These are phyloP conservation scores for Xanthoconium stramineum DNA, from an alignment of 768 basidiomycete species.

Conservation along the genomic window DNA sequence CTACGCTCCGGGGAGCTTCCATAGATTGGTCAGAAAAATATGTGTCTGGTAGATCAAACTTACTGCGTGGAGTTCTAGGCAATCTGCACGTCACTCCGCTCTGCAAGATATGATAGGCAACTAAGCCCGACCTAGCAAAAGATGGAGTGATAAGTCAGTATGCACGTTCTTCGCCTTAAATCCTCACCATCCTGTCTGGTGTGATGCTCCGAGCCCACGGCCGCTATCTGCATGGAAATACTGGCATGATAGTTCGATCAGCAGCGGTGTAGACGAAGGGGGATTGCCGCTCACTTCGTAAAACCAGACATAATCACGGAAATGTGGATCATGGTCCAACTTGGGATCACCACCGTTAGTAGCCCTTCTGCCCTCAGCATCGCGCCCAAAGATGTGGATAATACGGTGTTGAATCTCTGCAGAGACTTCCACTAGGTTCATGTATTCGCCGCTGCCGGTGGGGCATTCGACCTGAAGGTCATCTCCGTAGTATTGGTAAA, in stretches of 20 bases:
- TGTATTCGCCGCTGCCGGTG: conserved; percentile 94
- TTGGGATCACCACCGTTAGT: conserved; percentile 88
- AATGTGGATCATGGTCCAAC: conserved; percentile 89
- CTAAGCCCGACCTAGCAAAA: conserved; percentile 70
- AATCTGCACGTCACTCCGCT: conserved; percentile 85
- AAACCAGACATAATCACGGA: conserved; percentile 96
- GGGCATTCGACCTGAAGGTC: conserved; percentile 94
- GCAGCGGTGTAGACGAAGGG: neutral
- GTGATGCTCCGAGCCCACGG: conserved; percentile 91
- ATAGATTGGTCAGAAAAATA: conserved; percentile 3
- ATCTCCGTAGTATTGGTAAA: conserved; percentile 97
- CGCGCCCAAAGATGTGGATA: conserved; percentile 97
- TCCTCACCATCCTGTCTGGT: conserved; percentile 93
- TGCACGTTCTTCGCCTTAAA: neutral
- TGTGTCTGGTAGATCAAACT: conserved; percentile 28
- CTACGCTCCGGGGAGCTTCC: conserved; percentile 80
- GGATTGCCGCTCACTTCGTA: conserved; percentile 61
- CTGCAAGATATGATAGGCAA: conserved; percentile 89
- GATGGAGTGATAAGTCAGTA: neutral
- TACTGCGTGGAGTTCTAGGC: conserved; percentile 92
- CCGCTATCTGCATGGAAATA: conserved; percentile 96
- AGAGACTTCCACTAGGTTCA: conserved; percentile 91
- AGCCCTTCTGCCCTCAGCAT: conserved; percentile 80
- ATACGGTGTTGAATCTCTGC: conserved; percentile 99
- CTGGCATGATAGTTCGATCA: conserved; percentile 35